Evolutionary conservation across 2,329 filamentous ascomycete genomes (phyloP).

Genomic region (Epichloe festucae): DNA sequence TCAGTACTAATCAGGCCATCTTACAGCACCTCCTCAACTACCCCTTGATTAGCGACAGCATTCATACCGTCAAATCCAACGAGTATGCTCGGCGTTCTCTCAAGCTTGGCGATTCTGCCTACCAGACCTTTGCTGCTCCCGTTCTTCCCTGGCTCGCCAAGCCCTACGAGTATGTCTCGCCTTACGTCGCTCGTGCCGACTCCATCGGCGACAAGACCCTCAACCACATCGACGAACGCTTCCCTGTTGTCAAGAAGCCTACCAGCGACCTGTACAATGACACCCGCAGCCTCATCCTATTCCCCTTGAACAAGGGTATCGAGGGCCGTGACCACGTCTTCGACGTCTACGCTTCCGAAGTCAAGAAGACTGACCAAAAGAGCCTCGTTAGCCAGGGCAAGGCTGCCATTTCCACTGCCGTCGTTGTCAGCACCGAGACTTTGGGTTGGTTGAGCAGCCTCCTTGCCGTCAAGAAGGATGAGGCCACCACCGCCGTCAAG

Average conservation of each 20-base stretch:
- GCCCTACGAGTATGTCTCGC: slow-evolving; percentile 70
- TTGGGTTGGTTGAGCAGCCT: slow-evolving; percentile 47
- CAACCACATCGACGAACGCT: slow-evolving; percentile 52
- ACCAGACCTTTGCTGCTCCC: slow-evolving; percentile 63
- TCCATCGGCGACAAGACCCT: slow-evolving; percentile 61
- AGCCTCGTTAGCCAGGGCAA: slow-evolving; percentile 55
- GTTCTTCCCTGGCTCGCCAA: slow-evolving; percentile 57
- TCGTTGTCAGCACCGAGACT: slow-evolving; percentile 54
- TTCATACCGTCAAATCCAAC: slow-evolving; percentile 68
- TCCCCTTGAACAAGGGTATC: slow-evolving; percentile 48
- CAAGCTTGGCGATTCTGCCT: slow-evolving; percentile 60
- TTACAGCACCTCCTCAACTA: slow-evolving; percentile 70
- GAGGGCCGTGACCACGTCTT: slow-evolving; percentile 51
- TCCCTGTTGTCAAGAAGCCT: slow-evolving; percentile 64
- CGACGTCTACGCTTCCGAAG: slow-evolving; percentile 42
- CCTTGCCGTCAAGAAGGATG: slow-evolving; percentile 48
- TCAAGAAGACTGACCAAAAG: slow-evolving; percentile 50
- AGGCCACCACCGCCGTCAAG: slow-evolving; percentile 40
- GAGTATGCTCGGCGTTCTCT: slow-evolving; percentile 75
- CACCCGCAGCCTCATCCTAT: slow-evolving; percentile 46
- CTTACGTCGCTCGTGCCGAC: slow-evolving; percentile 77
- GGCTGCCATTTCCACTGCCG: slow-evolving; percentile 53
- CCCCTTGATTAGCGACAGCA: slow-evolving; percentile 67
- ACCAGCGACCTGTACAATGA: slow-evolving; percentile 56
- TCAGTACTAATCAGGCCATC: background rate